Conservation (phyloP, 805 yeast species). For the Gaillardinia entomophila region DNA sequence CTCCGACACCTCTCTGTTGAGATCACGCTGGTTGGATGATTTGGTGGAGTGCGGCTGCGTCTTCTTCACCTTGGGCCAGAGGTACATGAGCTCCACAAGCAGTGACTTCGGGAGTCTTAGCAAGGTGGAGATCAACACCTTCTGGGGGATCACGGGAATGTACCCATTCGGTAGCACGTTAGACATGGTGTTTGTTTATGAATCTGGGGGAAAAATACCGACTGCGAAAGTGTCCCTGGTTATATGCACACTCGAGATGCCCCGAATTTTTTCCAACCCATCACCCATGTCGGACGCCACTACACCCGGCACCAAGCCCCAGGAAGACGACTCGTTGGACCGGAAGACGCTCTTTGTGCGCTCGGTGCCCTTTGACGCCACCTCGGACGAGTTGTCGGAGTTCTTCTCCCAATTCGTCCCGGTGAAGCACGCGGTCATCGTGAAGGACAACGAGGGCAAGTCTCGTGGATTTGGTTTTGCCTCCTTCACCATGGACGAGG, state of each 20-base stretch:
- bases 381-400: slow-evolving; percentile 74
- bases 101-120: slow-evolving; percentile 26
- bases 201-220: background rate
- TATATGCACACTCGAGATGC: background rate
- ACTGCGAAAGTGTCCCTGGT: background rate
- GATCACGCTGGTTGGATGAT: slow-evolving; percentile 2
- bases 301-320: slow-evolving; percentile 1
- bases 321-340: slow-evolving; percentile 35
- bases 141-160: slow-evolving; percentile 24
- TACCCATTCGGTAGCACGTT: slow-evolving; percentile 36
- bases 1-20: slow-evolving; percentile 4
- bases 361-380: slow-evolving; percentile 73
- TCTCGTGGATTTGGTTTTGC: slow-evolving; percentile 97
- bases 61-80: slow-evolving; percentile 28
- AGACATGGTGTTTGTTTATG: background rate
- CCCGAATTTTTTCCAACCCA: background rate
- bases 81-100: slow-evolving; percentile 22
- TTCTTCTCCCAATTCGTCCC: slow-evolving; percentile 91
- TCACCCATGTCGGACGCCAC: slow-evolving; percentile 4
- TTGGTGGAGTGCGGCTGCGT: slow-evolving; percentile 14
- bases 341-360: slow-evolving; percentile 78
- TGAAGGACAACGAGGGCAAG: slow-evolving; percentile 65
- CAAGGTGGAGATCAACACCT: slow-evolving; percentile 15
- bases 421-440: slow-evolving; percentile 90
- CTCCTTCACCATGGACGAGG: slow-evolving; percentile 79